Conservation (phyloP, 768 basidiomycete genomes). For the Auriscalpium microsporum region DNA sequence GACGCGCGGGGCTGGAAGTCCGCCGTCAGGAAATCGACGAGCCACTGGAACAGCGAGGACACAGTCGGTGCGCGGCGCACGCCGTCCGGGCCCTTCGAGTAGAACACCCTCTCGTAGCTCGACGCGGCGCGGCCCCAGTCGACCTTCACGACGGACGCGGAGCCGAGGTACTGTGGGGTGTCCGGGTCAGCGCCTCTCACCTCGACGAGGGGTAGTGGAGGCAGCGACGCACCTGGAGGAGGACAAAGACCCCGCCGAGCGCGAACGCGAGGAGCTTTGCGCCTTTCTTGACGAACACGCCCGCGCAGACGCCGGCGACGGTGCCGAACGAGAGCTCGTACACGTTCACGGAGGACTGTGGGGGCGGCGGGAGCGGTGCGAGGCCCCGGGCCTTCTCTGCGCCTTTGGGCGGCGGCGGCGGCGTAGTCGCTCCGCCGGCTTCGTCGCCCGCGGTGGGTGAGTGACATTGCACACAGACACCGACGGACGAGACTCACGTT, state of each 20-base stretch:
- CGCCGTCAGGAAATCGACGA: conserved; percentile 77
- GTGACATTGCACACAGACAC: neutral
- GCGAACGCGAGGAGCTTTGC: conserved; percentile 73
- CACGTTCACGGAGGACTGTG: conserved; percentile 64
- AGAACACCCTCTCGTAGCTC: conserved; percentile 67
- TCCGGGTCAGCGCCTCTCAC: too few species aligned
- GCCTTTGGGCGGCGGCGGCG: neutral
- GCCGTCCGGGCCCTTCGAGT: conserved; percentile 52
- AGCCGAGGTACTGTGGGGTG: conserved; percentile 42
- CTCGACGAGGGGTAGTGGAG: too few species aligned
- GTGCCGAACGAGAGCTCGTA: conserved; percentile 87
- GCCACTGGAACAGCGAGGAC: conserved; percentile 52
- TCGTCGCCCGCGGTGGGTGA: neutral
- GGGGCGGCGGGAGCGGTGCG: conserved; percentile 40
- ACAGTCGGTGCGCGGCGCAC: conserved; percentile 54
- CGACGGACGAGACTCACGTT: neutral
- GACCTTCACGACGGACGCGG: conserved; percentile 61
- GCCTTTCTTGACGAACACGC: conserved; percentile 95
- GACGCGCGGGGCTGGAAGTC: conserved; percentile 89
- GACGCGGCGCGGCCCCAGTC: conserved; percentile 65
- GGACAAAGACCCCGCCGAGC: conserved; percentile 84
- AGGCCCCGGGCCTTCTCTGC: neutral
- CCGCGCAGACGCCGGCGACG: conserved; percentile 80
- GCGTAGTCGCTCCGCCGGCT: neutral
- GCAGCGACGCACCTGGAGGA: conserved; percentile 64